Evolutionary conservation across 768 basidiomycete species (phyloP), one percentile per base, ranked within the genome.

Genomic region (Termitomyces sp.): DNA sequence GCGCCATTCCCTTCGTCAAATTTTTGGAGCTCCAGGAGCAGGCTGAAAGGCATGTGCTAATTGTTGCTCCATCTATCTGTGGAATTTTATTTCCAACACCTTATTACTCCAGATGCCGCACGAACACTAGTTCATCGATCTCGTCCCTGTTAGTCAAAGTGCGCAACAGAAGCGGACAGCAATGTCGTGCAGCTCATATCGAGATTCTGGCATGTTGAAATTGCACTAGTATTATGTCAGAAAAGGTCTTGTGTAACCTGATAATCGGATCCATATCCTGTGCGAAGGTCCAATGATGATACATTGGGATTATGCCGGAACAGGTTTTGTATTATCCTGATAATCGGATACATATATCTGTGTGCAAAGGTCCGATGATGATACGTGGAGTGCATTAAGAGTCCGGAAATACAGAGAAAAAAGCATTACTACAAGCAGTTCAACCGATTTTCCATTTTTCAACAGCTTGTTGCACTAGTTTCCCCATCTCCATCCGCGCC

Each of bases 401-500:
- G n/a, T 48, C 31, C 5, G 33, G 52, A 54, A 16, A 9, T 29
- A 29, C 39, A 22, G 23, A 38, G 38, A 53, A n/a, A 23, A 39
- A 38, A 38, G n/a, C 52, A 40, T 18, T 11, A 31, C 33, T 11
- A 9, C 13, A 20, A 25, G 15, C 46, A 54, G 20, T 16, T 56
- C 63, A 76, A 63, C 68, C 67, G 50, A 89, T 80, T 56, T 81
- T 84, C 90, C 90, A 92, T 62, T 89, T 88, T 50, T 86, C 81
- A 31, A 90, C 81, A 25, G 89, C 84, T 36, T 84, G 82, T 64
- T 84, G 82, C 35, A 91, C 82, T 31, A 92, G 72, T 54, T 82
- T 73, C 4, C 81, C 77, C 83, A 91, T 88, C 58, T 92, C 90
- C 43, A 83, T 78, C 61, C 81, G 82, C 20, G 89, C 91, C 60